Base-by-base conservation (phyloP, 2,329 filamentous ascomycete genomes). In the Trichoderma oligosporum region DNA sequence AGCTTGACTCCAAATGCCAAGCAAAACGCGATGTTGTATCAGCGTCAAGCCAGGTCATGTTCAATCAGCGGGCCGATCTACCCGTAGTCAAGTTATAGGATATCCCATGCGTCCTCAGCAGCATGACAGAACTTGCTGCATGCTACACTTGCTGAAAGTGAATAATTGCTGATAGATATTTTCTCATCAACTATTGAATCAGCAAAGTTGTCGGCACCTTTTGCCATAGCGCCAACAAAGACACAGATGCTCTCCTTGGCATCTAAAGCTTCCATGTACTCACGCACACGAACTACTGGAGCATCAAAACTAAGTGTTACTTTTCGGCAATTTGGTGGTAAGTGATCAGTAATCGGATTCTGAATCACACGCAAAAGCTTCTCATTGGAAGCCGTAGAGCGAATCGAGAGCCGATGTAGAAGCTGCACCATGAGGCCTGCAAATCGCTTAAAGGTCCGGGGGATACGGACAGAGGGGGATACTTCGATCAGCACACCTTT, bases 51-150 rank as follows among this genome's bases (percentile, higher is more conserved):
- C 69, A 66, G 69, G 64, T 62, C 59, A 62, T 59, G 58, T 41
- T 52, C 60, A 60, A 42, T 56, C 60, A 24, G 22, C 44, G 49
- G 47, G 54, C 60, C 56, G 59, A 58, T 27, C 38, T 44, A 48
- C 41, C 18, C 52, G 29, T 38, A 20, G 39, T 46, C 41, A 55
- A 55, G n/a, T 38, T 85, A 99, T 68, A 97, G 83, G 65, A 99
- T 89, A 70, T 90, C 86, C 94, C 94, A 99, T 33, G 88, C 87
- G 73, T 99, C 94, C 76, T 99, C 94, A 41, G 92, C 93, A 38
- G 93, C 94, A 74, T 99, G 94, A 75, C 94, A 97, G 80, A 99
- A 97, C 75, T 97, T 99, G 84, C 93, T 97, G 82, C 94, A 99
- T 41, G 94, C 93, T 61, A 99, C 94, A 78, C 93, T 97, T 61